Evolutionary conservation across 768 basidiomycete species (phyloP), one percentile per base, ranked within the genome.

Genomic region (Crepidotus variabilis): DNA sequence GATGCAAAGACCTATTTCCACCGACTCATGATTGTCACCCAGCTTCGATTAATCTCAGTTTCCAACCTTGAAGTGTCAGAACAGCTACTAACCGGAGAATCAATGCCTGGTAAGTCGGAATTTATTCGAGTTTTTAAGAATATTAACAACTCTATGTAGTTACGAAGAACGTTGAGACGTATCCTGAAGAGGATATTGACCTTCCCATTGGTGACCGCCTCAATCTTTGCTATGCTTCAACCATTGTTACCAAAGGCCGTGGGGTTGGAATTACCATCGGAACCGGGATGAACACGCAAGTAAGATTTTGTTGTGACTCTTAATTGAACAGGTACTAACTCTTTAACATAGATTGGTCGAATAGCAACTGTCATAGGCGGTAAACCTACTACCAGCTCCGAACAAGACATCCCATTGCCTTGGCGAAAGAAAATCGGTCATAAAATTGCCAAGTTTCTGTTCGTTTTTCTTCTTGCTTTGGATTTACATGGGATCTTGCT

Each of bases 231-330:
- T 75, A 72, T 62, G 78, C 75, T 36, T 81, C 73, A 43, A 80
- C 65, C 2, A 55, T 71, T n/a, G 70, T 74, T 10, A 74, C 71
- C 7, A 81, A 82, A 65, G 82, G 81, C 47, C 75, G 81, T 33
- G 80, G 75, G 2, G 72, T 72, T 13, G 78, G 77, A 28, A 69
- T 84, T 36, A 74, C 78, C 47, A 70, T 77, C 49, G 70, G 65
- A 18, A 82, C 79, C n/a, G 80, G 74, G 9, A 82, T 83, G 81
- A 64, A 71, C 47, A 80, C 82, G 2, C 78, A 82, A 64, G 76
- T 81, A 47, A 68, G 71, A 48, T 68, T 43, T 43, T 36, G 64
- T 43, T 66, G 65, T 11, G n/a, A 23, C 47, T n/a, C 13, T 23
- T 21, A 9, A 22, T 47, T 48, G n/a, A n/a, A n/a, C n/a, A n/a